Evolutionary conservation across 768 basidiomycete genomes (phyloP).

Genomic region (Calocybe indica): DNA sequence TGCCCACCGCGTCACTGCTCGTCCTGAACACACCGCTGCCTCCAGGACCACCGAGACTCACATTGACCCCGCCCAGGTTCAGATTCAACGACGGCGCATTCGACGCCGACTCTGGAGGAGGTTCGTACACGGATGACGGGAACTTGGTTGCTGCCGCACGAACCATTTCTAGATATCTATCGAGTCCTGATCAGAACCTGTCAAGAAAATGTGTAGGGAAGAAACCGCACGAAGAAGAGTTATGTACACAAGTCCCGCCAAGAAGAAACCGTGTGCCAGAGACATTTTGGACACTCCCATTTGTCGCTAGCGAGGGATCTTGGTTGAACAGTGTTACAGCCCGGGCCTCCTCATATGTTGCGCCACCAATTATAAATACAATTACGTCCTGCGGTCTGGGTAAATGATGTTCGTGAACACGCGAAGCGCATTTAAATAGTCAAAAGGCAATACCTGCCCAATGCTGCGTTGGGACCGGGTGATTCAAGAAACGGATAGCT

Average conservation of each 20-base stretch:
- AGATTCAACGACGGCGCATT: slow-evolving; percentile 81
- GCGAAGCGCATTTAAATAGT: background rate
- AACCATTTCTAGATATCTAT: slow-evolving; percentile 87
- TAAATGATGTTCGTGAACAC: background rate
- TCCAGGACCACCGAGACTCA: slow-evolving; percentile 84
- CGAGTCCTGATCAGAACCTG: slow-evolving; percentile 5
- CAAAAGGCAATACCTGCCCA: slow-evolving; percentile 53
- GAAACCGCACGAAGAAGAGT: slow-evolving; percentile 73
- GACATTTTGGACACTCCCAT: slow-evolving; percentile 39
- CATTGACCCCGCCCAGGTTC: slow-evolving; percentile 87
- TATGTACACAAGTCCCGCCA: slow-evolving; percentile 93
- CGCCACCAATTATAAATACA: slow-evolving; percentile 93
- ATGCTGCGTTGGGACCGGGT: slow-evolving; percentile 54
- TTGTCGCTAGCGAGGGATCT: slow-evolving; percentile 50
- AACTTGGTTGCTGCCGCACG: slow-evolving; percentile 61
- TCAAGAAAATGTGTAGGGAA: background rate
- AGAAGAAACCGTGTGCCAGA: slow-evolving; percentile 75
- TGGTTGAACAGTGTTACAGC: slow-evolving; percentile 84
- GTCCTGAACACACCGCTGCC: slow-evolving; percentile 84
- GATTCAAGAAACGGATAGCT: slow-evolving; percentile 85
- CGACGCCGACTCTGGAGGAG: slow-evolving; percentile 67
- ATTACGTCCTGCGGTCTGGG: slow-evolving; percentile 91
- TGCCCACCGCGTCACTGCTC: slow-evolving; percentile 61
- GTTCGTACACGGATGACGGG: slow-evolving; percentile 63
- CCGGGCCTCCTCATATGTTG: slow-evolving; percentile 93